These are phyloP conservation scores for Paecilomyces formosus DNA, from an alignment of 2,329 filamentous ascomycete genomes.

Conservation along the genomic window DNA sequence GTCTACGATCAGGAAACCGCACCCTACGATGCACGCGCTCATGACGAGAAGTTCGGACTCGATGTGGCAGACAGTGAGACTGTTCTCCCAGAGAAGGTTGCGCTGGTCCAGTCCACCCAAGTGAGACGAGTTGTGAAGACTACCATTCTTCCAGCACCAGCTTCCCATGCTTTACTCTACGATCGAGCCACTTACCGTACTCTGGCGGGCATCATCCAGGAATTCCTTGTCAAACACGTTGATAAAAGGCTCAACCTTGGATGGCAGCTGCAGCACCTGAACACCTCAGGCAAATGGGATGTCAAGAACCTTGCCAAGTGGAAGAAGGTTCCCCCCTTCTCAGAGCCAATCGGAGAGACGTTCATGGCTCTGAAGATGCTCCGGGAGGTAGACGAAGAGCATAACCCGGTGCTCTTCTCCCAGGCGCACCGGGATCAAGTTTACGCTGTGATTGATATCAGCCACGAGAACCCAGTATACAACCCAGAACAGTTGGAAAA, in stretches of 20 bases:
- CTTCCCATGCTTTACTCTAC: constrained; percentile 79
- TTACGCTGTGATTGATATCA: constrained; percentile 80
- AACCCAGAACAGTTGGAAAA: constrained; percentile 64
- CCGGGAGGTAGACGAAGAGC: constrained; percentile 75
- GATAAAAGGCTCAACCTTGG: constrained; percentile 71
- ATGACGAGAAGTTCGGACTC: constrained; percentile 21
- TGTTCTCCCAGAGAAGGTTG: not conserved
- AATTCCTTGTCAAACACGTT: constrained; percentile 68
- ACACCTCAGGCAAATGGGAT: constrained; percentile 91
- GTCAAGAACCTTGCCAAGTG: constrained; percentile 94
- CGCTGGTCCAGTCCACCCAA: constrained; percentile 36
- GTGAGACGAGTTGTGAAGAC: constrained; percentile 55
- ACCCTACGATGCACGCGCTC: constrained; percentile 10
- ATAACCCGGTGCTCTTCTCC: constrained; percentile 69
- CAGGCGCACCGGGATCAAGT: constrained; percentile 59
- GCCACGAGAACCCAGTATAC: constrained; percentile 84
- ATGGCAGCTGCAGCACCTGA: constrained; percentile 87
- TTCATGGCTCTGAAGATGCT: constrained; percentile 93
- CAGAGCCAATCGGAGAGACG: constrained; percentile 65
- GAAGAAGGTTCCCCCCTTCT: constrained; percentile 72
- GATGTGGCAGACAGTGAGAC: constrained; percentile 5
- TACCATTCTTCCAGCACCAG: constrained; percentile 65
- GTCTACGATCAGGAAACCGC: constrained; percentile 16
- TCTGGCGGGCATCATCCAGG: constrained; percentile 71
- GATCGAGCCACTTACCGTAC: constrained; percentile 66